Conservation (phyloP, 2,329 filamentous ascomycete genomes). For the Onygenales sp. region DNA sequence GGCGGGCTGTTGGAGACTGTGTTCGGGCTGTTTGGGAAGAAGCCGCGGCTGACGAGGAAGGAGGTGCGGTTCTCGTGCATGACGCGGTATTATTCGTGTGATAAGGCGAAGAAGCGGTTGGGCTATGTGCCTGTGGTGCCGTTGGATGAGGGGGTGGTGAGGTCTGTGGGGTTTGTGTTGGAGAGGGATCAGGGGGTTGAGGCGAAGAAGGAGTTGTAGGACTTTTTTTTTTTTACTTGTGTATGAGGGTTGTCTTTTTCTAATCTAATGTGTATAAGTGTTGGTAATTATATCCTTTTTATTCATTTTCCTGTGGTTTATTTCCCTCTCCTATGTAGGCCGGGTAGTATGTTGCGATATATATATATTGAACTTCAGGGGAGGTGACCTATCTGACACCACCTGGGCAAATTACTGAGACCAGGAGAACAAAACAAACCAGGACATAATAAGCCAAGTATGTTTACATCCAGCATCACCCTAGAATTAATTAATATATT, state of each 20-base stretch:
- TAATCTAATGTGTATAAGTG: not conserved
- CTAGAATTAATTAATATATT: too few relatives aligned
- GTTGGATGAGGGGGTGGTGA: slow-evolving; percentile 37
- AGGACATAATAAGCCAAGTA: too few relatives aligned
- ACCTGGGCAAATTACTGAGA: too few relatives aligned
- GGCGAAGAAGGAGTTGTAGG: slow-evolving; percentile 33
- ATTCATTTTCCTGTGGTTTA: too few relatives aligned
- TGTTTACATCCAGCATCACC: too few relatives aligned
- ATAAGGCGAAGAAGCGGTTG: slow-evolving; percentile 37
- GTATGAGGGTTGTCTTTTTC: slow-evolving; percentile 12
- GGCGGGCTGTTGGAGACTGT: slow-evolving; percentile 34
- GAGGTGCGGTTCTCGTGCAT: slow-evolving; percentile 40
- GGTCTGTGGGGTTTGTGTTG: slow-evolving; percentile 34
- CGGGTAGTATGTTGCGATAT: too few relatives aligned
- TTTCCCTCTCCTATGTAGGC: too few relatives aligned
- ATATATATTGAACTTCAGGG: too few relatives aligned
- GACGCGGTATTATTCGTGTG: slow-evolving; percentile 38
- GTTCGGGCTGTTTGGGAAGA: slow-evolving; percentile 34
- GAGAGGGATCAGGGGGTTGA: slow-evolving; percentile 22
- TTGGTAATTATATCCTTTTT: too few relatives aligned
- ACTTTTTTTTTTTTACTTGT: slow-evolving; percentile 11
- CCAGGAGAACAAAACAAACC: too few relatives aligned
- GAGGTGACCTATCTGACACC: too few relatives aligned
- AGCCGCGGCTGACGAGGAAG: slow-evolving; percentile 35
- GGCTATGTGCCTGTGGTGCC: slow-evolving; percentile 36